These are phyloP conservation scores for Vigna radiata DNA, from an alignment of 306 rosid genomes.

Conservation along the genomic window DNA sequence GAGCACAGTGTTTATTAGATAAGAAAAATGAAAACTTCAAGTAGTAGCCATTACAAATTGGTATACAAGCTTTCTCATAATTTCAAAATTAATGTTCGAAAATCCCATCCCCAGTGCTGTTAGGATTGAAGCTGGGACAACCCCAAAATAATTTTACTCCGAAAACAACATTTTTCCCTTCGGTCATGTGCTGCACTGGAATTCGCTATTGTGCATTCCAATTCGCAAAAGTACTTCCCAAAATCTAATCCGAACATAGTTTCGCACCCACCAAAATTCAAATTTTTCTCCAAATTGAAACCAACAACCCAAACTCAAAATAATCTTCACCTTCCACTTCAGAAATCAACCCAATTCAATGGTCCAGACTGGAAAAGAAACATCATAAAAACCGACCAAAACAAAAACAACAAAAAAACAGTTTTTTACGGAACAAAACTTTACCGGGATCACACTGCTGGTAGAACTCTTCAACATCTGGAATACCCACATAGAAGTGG, in stretches of 20 bases:
- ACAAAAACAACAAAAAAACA: background rate
- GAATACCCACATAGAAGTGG: background rate
- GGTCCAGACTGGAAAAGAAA: background rate
- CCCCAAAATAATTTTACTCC: background rate
- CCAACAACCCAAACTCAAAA: background rate
- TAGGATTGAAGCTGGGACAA: background rate
- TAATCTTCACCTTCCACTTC: background rate
- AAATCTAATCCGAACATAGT: background rate
- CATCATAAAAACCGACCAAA: background rate
- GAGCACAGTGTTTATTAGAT: background rate
- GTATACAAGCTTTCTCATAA: background rate
- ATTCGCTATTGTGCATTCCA: background rate
- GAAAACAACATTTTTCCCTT: background rate
- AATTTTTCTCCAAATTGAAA: constrained; percentile 1
- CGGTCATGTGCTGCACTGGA: background rate
- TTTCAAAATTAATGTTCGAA: background rate
- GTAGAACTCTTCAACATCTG: constrained; percentile 58
- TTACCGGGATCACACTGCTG: constrained; percentile 56
- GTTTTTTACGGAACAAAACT: constrained; percentile 1
- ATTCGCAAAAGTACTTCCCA: background rate
- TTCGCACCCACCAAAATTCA: background rate
- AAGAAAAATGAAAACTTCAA: background rate
- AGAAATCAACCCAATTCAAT: background rate
- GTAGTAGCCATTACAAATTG: background rate
- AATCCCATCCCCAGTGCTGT: background rate